phyloP scores from a whole-genome alignment of 176 grass and related monocot genomes.

The Zoysia pacifica region DNA sequence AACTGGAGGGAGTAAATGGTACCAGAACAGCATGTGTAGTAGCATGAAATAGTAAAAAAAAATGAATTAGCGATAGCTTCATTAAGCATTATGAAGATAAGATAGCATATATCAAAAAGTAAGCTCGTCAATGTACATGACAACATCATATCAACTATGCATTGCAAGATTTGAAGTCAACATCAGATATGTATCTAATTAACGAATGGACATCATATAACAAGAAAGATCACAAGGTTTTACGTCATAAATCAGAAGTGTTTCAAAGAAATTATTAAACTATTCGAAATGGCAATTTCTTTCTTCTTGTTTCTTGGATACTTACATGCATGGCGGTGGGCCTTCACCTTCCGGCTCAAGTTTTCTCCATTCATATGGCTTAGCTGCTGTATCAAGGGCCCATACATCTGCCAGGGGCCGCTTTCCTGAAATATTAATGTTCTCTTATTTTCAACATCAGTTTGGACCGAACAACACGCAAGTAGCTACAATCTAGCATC shows the following conservation, averaged over 20 bases:
- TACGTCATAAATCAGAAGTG: not conserved
- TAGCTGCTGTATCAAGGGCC: slow-evolving; percentile 96
- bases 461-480: slow-evolving; percentile 1
- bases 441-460: slow-evolving; percentile 24
- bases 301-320: slow-evolving; percentile 4
- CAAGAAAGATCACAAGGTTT: not conserved
- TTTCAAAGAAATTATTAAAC: slow-evolving; percentile 22
- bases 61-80: not conserved
- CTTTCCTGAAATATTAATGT: slow-evolving; percentile 63
- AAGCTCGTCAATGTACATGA: slow-evolving; percentile 14
- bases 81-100: slow-evolving; percentile 23
- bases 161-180: slow-evolving; percentile 15
- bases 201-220: not conserved
- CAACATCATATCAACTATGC: slow-evolving; percentile 22
- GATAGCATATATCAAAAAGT: slow-evolving; percentile 14
- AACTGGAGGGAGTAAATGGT: not conserved
- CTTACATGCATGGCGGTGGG: slow-evolving; percentile 97
- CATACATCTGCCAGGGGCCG: slow-evolving; percentile 92
- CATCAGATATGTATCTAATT: slow-evolving; percentile 5
- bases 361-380: slow-evolving; percentile 98
- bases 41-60: slow-evolving; percentile 4
- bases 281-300: not conserved
- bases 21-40: not conserved
- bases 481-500: slow-evolving; percentile 28
- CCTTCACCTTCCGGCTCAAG: slow-evolving; percentile 98